Base-by-base conservation (phyloP, 495 filamentous ascomycete genomes). In the Aspergillus conjunctus region DNA sequence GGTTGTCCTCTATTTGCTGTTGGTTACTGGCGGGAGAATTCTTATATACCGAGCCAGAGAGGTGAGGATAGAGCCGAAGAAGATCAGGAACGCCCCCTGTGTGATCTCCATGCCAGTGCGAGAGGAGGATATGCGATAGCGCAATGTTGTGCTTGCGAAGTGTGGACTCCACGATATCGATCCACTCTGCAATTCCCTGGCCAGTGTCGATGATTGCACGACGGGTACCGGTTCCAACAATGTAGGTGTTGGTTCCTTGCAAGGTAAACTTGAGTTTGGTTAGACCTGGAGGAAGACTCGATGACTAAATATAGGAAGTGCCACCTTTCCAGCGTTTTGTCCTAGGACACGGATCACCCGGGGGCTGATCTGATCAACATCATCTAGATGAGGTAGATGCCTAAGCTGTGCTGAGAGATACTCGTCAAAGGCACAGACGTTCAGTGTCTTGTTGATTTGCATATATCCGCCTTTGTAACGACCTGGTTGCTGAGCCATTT, bases 21-120 rank as follows among this genome's bases (percentile, higher is more conserved):
- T 87, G 86, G 11, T 71, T 72, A 15, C 69, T 61, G 20, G 67
- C 70, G 0, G 87, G 85, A 0, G 73, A 58, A 71, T 79, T 68
- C 58, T 82, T 82, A 60, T 77, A 77, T 31, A 79, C 70, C 0
- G 58, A 50, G 0, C 39, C 46, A 0, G 56, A 10, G 5, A 78
- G 69, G 18, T 73, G 58, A 1, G 88, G 86, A 51, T 79, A 86
- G 2, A 80, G 48, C 2, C 73, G 58, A 1, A 85, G 69, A 0
- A 93, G 77, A 55, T 91, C 83, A 1, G 73, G 62, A 26, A 94
- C 82, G 7, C 92, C 92, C 14, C 84, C 84, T 8, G 82, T 79
- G 65, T 96, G 92, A 69, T 96, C 92, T 20, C 76, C 81, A 72
- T 96, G 92, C 87, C 89, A 89, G 72, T 96, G 92, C 0, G 91